phyloP scores from a whole-genome alignment of 768 basidiomycete genomes.

The Amanita pallidorosea region DNA sequence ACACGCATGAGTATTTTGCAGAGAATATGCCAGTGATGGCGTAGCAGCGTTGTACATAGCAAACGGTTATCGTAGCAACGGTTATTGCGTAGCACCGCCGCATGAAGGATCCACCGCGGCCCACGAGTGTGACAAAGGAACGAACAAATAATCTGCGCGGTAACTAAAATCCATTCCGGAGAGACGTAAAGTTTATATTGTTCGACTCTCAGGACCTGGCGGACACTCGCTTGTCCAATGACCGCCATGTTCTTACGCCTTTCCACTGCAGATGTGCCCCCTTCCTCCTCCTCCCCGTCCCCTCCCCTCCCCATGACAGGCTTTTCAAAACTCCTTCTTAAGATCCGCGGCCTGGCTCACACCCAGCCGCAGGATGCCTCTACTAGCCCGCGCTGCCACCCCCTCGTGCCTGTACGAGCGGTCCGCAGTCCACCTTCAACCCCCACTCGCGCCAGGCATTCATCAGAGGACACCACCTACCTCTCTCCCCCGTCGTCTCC shows the following conservation, averaged over 20 bases:
- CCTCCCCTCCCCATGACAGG: constrained; percentile 14
- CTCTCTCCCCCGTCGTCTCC: background rate
- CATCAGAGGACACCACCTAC: background rate
- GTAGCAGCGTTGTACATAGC: background rate
- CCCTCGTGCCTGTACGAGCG: background rate
- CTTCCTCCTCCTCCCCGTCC: constrained; percentile 5
- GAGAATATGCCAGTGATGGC: constrained; percentile 29
- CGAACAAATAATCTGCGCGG: background rate
- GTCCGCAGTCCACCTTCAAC: background rate
- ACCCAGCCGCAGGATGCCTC: constrained; percentile 10
- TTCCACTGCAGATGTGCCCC: constrained; percentile 7
- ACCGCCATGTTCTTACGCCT: constrained; percentile 7
- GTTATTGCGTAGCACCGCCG: too few species aligned
- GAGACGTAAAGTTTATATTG: background rate
- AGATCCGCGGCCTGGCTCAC: constrained; percentile 30
- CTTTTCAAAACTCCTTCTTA: constrained; percentile 46
- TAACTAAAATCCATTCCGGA: background rate
- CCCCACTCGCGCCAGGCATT: background rate
- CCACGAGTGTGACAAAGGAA: background rate
- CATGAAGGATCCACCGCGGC: too few species aligned
- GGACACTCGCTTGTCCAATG: background rate
- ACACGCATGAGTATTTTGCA: constrained; percentile 40
- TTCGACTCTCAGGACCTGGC: background rate
- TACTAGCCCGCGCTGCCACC: too few species aligned
- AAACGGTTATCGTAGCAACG: background rate